phyloP scores from a whole-genome alignment of 495 filamentous ascomycete species.

The Cairneyella variabilis region DNA sequence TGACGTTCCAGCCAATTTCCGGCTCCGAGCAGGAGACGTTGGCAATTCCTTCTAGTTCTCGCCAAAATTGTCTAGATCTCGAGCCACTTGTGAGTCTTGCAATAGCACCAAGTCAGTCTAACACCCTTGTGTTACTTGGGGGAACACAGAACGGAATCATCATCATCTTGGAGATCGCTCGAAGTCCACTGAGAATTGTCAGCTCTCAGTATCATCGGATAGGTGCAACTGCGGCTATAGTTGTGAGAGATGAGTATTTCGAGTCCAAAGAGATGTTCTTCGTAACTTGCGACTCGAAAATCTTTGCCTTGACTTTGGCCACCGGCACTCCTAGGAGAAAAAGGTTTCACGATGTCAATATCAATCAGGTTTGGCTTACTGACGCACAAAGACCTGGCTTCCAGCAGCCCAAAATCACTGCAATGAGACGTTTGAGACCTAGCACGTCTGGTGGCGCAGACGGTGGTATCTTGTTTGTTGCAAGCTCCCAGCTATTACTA shows the following conservation, averaged over 20 bases:
- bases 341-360: not conserved
- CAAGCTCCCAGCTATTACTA: conserved; percentile 43
- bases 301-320: conserved; percentile 6
- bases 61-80: not conserved
- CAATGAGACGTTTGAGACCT: conserved; percentile 8
- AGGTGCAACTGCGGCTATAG: conserved; percentile 13
- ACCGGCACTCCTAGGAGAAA: not conserved
- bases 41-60: not conserved
- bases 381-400: conserved; percentile 16
- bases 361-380: conserved; percentile 24
- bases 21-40: not conserved
- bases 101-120: not conserved
- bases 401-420: conserved; percentile 20
- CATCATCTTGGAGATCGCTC: conserved; percentile 15
- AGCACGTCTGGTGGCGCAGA: conserved; percentile 5
- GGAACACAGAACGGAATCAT: conserved; percentile 21
- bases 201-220: conserved; percentile 9
- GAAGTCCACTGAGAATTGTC: conserved; percentile 5
- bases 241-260: conserved; percentile 8
- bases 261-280: conserved; percentile 12
- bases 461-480: conserved; percentile 15
- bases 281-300: conserved; percentile 22
- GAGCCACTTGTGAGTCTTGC: conserved; percentile 22
- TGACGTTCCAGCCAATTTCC: conserved; percentile 9
- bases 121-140: conserved; percentile 9